Percentiles rank a stretch among this genome's conserved stretches.
Conservation (phyloP, 2,329 filamentous ascomycete genomes). For the Phialophora expanda region DNA sequence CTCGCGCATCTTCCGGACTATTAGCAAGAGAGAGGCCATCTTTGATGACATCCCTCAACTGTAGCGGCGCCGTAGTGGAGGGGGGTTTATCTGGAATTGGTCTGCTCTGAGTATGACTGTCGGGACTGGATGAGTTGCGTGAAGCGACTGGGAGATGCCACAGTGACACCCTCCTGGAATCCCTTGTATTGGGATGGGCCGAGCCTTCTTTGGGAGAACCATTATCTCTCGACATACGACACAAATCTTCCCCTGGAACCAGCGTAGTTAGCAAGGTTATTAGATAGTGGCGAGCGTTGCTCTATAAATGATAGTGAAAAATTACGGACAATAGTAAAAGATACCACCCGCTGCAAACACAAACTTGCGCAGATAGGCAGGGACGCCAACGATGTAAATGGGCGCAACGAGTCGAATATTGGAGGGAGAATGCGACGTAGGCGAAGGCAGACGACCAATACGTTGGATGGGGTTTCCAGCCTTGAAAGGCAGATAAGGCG, state of each 20-base stretch:
- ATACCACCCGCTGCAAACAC: not conserved
- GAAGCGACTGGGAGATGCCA: constrained; percentile 23
- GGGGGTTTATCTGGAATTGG: constrained; percentile 21
- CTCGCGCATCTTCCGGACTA: constrained; percentile 32
- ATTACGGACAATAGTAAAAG: not conserved
- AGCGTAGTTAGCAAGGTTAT: constrained; percentile 17
- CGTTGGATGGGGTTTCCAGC: constrained; percentile 8
- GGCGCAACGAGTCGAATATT: not conserved
- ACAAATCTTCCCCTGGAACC: constrained; percentile 18
- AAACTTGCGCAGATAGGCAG: not conserved
- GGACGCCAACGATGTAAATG: not conserved
- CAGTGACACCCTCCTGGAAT: constrained; percentile 25
- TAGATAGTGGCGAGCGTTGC: not conserved
- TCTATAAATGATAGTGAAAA: not conserved
- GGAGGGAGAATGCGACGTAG: not conserved
- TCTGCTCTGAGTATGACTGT: constrained; percentile 15
- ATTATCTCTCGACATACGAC: constrained; percentile 38
- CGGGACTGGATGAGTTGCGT: constrained; percentile 24
- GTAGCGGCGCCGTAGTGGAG: constrained; percentile 8
- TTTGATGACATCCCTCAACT: constrained; percentile 24
- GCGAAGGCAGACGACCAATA: not conserved
- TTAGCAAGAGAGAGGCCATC: constrained; percentile 21
- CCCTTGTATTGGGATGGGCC: constrained; percentile 22
- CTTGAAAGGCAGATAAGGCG: constrained; percentile 12
- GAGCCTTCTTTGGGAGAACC: constrained; percentile 29